A percentile compares a stretch with the other conserved stretches of the same genome.
phyloP scores from a whole-genome alignment of 2,329 filamentous ascomycete species.

The Colletotrichum lindemuthianum region DNA sequence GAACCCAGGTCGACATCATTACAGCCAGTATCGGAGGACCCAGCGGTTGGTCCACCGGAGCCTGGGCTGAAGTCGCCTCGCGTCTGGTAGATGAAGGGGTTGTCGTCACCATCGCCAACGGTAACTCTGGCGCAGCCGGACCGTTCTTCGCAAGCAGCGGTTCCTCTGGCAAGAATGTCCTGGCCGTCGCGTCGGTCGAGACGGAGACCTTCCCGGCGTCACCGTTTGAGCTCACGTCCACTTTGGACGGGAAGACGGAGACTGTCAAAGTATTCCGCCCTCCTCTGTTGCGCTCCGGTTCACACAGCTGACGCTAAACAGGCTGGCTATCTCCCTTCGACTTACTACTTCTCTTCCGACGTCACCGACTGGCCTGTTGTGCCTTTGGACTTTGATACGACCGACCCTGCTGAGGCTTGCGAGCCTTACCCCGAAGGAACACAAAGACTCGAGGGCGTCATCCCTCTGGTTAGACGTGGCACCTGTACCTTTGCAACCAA shows the following conservation, averaged over 20 bases:
- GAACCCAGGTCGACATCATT: constrained; percentile 48
- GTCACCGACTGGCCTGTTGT: constrained; percentile 48
- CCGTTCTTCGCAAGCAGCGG: constrained; percentile 57
- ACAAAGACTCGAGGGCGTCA: constrained; percentile 38
- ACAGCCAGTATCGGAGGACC: constrained; percentile 51
- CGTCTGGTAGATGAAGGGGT: constrained; percentile 56
- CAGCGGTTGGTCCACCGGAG: constrained; percentile 48
- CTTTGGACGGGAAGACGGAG: constrained; percentile 37
- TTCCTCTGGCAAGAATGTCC: constrained; percentile 52
- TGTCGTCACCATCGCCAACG: constrained; percentile 60
- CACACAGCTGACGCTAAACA: constrained; percentile 39
- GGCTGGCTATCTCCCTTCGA: constrained; percentile 48
- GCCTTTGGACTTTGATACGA: constrained; percentile 41
- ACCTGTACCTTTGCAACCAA: constrained; percentile 44
- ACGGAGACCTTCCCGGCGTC: constrained; percentile 42
- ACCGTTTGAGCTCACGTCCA: constrained; percentile 44
- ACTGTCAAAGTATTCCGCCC: constrained; percentile 18
- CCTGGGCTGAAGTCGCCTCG: constrained; percentile 51
- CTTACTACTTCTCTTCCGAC: constrained; percentile 45
- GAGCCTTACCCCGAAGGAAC: constrained; percentile 39
- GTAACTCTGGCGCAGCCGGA: constrained; percentile 60
- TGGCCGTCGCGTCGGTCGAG: constrained; percentile 55
- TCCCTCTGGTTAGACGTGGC: constrained; percentile 46
- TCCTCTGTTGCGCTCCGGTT: constrained; percentile 4
- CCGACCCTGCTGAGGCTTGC: constrained; percentile 42